Percentiles rank a stretch among this genome's conserved stretches.
phyloP scores from a whole-genome alignment of 495 filamentous ascomycete species.

The Cenococcum geophilum region DNA sequence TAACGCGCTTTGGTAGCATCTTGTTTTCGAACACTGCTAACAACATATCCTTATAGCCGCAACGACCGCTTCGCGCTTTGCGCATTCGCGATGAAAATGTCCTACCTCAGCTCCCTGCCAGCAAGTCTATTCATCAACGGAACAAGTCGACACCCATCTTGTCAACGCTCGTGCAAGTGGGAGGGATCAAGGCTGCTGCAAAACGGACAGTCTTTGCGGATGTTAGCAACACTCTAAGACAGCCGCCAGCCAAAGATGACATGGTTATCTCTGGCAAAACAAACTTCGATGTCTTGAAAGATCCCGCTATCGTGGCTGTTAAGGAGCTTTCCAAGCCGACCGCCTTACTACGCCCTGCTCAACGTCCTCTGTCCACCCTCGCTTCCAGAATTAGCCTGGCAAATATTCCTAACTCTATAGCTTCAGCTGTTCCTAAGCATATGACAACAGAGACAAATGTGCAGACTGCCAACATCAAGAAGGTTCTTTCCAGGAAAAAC shows the following conservation, averaged over 20 bases:
- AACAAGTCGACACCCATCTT: slow-evolving; percentile 76
- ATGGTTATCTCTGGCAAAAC: slow-evolving; percentile 23
- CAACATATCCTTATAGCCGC: slow-evolving; percentile 52
- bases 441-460: slow-evolving; percentile 5
- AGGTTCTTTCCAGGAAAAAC: slow-evolving; percentile 52
- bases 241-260: slow-evolving; percentile 45
- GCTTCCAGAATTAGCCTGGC: slow-evolving; percentile 5
- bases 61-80: slow-evolving; percentile 56
- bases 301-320: slow-evolving; percentile 35
- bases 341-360: slow-evolving; percentile 56
- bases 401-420: slow-evolving; percentile 7
- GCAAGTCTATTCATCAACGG: slow-evolving; percentile 65
- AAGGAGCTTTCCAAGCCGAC: slow-evolving; percentile 45
- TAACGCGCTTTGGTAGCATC: neutral
- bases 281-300: slow-evolving; percentile 42
- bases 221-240: slow-evolving; percentile 64
- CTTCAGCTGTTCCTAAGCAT: slow-evolving; percentile 16
- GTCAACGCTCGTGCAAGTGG: slow-evolving; percentile 49
- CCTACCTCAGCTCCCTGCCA: slow-evolving; percentile 45
- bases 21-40: slow-evolving; percentile 8
- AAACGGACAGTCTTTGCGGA: slow-evolving; percentile 77
- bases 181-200: slow-evolving; percentile 55
- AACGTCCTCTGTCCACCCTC: slow-evolving; percentile 48
- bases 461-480: slow-evolving; percentile 33
- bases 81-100: slow-evolving; percentile 73